Evolutionary conservation across 1,284 basidiomycete genomes (phyloP).

Genomic region (Trichosporon faecale): DNA sequence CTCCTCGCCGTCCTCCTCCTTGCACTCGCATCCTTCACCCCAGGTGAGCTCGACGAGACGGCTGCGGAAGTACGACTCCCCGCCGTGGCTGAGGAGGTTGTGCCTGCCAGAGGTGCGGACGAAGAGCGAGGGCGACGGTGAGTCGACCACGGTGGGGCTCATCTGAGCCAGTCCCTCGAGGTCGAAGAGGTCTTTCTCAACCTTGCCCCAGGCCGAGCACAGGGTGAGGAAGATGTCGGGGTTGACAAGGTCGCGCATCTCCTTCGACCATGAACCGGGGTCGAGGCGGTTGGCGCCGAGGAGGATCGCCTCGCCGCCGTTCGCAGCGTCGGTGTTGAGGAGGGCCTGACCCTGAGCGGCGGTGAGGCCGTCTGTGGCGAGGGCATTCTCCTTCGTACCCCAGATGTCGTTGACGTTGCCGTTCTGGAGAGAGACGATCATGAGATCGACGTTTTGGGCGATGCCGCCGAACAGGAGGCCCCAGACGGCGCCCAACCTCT

Average conservation of each 20-base stretch:
- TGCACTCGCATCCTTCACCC: too few species aligned
- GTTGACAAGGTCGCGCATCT: background rate
- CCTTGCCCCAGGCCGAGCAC: background rate
- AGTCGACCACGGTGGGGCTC: background rate
- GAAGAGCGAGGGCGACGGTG: background rate
- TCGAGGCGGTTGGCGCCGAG: background rate
- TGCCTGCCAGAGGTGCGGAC: background rate
- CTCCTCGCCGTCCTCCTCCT: background rate
- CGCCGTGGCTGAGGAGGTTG: background rate
- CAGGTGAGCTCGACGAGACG: too few species aligned
- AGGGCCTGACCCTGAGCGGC: background rate
- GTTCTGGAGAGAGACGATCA: background rate
- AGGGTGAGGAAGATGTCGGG: background rate
- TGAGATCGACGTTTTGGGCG: background rate
- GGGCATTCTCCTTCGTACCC: background rate
- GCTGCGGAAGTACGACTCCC: background rate
- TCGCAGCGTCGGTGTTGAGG: background rate
- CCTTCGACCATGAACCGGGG: background rate
- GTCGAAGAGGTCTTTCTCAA: background rate
- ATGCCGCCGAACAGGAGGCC: background rate
- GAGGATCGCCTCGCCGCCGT: background rate
- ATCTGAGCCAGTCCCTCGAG: background rate
- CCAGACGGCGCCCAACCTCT: background rate
- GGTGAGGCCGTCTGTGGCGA: background rate
- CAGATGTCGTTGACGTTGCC: background rate